Base-by-base conservation (phyloP, 768 basidiomycete species). In the Russula sp. region DNA sequence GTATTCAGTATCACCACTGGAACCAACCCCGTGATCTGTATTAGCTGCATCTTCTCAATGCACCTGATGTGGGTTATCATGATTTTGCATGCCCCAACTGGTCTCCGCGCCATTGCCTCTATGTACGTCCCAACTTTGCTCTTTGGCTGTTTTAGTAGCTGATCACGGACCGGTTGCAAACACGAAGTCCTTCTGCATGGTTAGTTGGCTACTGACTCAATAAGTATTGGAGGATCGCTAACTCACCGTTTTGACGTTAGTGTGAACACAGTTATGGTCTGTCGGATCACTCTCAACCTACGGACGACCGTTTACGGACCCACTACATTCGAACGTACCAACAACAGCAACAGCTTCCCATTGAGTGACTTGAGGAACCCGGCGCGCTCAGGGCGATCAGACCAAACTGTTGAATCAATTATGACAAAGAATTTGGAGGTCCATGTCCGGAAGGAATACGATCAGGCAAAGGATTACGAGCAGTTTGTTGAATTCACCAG, bases 211-310 rank as follows among this genome's bases (percentile, higher is more conserved):
- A 36, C 14, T 9, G 16, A 57, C 16, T 24, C 26, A 18, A 26
- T 18, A 3, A 20, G 30, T 5, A 22, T 28, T 16, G 22, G 11
- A 48, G 26, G 8, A 16, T 59, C 24, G 24, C 38, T 53, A 32
- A 59, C 20, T 48, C 13, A 26, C 36, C 3, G n/a, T 40, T 55
- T 40, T n/a, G 2, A 11, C 36, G 14, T 20, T 49, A 68, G 67
- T 32, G 54, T 68, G 44, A 68, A 66, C 38, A 57, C 65, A 26
- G 42, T 66, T 1, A 62, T 68, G 61, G 65, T 64, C 52, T 66
- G 67, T 46, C 67, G 67, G 46, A 68, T 68, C 51, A 66, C 67
- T 20, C 65, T 68, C 44, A 68, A 60, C 49, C 49, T 68, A 26
- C 65, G 67, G 44, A 57, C 62, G n/a, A 59, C 67, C 7, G 67